Base-by-base conservation (phyloP, 257 asterid genomes). In the Gentiana dahurica region DNA sequence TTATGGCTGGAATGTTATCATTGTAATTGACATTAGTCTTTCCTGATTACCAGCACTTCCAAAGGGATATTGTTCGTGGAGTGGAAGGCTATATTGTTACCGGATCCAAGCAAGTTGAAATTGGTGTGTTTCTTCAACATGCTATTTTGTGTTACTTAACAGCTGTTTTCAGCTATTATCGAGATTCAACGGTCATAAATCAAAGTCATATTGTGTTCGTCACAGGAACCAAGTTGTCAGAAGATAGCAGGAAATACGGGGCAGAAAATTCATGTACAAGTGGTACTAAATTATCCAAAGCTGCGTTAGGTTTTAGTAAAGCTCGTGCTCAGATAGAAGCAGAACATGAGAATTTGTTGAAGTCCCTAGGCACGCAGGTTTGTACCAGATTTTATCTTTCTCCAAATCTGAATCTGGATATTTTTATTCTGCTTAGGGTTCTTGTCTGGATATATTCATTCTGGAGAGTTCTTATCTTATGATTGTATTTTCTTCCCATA, bases 331-430 rank as follows among this genome's bases (percentile, higher is more conserved):
- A 78, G 58, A 79, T 92, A 94, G 99, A 92, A 84, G 89, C 80
- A 70, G 99, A 92, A 75, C 95, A 89, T 12, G 99, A 94, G 70
- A 89, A 86, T 76, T 78, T 92, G 73, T 73, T 89, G 71, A 92
- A 92, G 82, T 85, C 97, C 63, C 72, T 92, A 24, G 99, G 99
- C 77, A 89, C 99, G 49, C 99, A 92, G 99, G 99, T 86, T 63
- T 15, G 47, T 12, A 12, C 55, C 53, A 36, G 55, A 49, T 49
- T 38, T 48, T 61, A 36, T 36, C 43, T 44, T 48, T 36, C 12
- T 2, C 24, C 34, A 10, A 39, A 15, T 57, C 34, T 45, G 43
- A 8, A 24, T 3, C 36, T n/a, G 8, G 9, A 57, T 24, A 57
- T 13, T 6, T 32, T 8, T 44, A 24, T 47, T 45, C 15, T 48